These are phyloP conservation scores for Helotiales sp. DNA, from an alignment of 2,329 filamentous ascomycete genomes.

Conservation along the genomic window DNA sequence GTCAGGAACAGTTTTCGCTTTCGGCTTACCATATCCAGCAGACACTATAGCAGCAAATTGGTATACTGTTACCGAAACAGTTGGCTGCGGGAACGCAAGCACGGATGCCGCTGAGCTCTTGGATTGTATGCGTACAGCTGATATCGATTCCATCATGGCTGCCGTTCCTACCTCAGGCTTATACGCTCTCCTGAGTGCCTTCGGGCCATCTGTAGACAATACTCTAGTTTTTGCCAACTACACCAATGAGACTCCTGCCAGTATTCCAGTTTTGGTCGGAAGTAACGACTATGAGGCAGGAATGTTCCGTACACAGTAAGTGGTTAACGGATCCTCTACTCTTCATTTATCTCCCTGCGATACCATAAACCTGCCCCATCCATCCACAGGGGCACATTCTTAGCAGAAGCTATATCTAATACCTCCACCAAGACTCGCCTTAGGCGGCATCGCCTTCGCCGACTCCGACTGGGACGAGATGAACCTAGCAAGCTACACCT, in stretches of 20 bases:
- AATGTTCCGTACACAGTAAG: conserved; percentile 30
- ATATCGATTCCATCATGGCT: conserved; percentile 17
- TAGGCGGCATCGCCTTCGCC: neutral
- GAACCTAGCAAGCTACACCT: conserved; percentile 38
- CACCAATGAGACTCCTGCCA: conserved; percentile 23
- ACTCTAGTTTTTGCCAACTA: conserved; percentile 29
- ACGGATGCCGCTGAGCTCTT: conserved; percentile 19
- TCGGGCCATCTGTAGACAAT: conserved; percentile 29
- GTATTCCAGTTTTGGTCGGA: conserved; percentile 36
- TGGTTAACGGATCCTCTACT: conserved; percentile 5
- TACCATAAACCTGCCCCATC: too few species aligned
- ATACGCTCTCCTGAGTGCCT: conserved; percentile 18
- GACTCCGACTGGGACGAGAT: conserved; percentile 31
- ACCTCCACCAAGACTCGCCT: neutral
- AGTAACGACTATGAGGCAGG: conserved; percentile 41
- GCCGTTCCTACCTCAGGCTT: conserved; percentile 18
- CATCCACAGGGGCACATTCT: neutral
- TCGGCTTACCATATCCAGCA: conserved; percentile 14
- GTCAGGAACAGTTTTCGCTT: conserved; percentile 25
- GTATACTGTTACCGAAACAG: conserved; percentile 22
- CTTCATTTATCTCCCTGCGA: neutral
- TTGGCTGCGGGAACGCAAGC: conserved; percentile 32
- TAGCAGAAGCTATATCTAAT: neutral
- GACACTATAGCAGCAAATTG: conserved; percentile 26
- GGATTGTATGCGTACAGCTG: conserved; percentile 22